Evolutionary conservation across 495 filamentous ascomycete species (phyloP).

Genomic region (Clohesyomyces aquaticus): DNA sequence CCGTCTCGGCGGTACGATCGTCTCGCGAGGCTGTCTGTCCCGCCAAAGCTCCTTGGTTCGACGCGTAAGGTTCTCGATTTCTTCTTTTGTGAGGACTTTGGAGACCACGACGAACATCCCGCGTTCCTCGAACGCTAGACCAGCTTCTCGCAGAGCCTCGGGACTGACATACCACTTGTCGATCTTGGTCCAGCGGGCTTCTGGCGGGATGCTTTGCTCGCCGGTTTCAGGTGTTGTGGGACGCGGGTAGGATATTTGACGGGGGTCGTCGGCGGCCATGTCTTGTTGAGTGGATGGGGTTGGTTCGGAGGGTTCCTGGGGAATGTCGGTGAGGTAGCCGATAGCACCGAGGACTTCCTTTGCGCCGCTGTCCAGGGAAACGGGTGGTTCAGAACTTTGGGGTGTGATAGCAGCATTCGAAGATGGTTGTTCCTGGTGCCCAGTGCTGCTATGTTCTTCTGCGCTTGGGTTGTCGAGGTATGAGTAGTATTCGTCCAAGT

Average conservation of each 20-base stretch:
- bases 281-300: not conserved
- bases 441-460: not conserved
- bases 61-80: conserved; percentile 72
- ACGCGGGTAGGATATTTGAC: conserved; percentile 2
- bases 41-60: conserved; percentile 64
- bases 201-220: conserved; percentile 57
- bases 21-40: not conserved
- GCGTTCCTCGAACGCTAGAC: conserved; percentile 74
- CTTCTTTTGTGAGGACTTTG: conserved; percentile 72
- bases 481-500: conserved; percentile 25
- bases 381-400: not conserved
- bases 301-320: not conserved
- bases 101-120: conserved; percentile 78
- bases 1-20: not conserved
- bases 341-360: not conserved
- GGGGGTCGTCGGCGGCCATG: not conserved
- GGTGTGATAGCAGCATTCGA: not conserved
- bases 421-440: not conserved
- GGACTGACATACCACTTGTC: conserved; percentile 75
- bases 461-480: conserved; percentile 15
- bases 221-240: conserved; percentile 9
- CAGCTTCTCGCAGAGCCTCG: conserved; percentile 67
- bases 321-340: too few species aligned
- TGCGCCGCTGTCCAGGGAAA: not conserved
- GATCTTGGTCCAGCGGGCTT: conserved; percentile 82